Percentiles rank a stretch among this genome's conserved stretches.
Conservation (phyloP, 2,329 filamentous ascomycete genomes). For the Ophiostoma australiae region DNA sequence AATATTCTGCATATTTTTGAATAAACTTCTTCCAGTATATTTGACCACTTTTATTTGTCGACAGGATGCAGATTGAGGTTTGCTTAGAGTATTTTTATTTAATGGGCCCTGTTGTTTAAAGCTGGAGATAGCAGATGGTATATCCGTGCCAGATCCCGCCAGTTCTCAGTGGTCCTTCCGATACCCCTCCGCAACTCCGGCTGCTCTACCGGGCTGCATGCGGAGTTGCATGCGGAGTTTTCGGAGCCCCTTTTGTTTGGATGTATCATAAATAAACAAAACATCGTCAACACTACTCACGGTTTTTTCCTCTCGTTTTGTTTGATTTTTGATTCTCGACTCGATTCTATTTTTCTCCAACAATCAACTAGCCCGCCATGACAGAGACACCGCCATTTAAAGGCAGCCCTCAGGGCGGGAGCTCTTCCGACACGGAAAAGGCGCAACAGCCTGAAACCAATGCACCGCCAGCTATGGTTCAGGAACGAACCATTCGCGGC, state of each 20-base stretch:
- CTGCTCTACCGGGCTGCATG: not conserved
- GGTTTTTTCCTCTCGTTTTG: not conserved
- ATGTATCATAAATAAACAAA: not conserved
- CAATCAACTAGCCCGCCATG: not conserved
- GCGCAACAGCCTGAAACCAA: not conserved
- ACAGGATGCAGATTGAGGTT: not conserved
- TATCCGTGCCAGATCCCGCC: not conserved
- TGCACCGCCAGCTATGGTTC: not conserved
- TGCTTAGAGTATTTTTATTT: not conserved
- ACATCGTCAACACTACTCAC: not conserved
- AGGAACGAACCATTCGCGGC: not conserved
- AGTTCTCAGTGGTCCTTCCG: not conserved
- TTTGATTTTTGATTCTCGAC: not conserved
- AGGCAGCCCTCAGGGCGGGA: not conserved
- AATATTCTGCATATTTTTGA: not conserved
- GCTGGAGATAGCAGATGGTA: not conserved
- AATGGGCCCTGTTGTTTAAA: not conserved
- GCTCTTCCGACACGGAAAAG: not conserved
- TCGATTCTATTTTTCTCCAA: not conserved
- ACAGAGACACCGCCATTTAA: not conserved
- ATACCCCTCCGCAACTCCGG: conserved; percentile 2
- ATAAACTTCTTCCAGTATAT: not conserved
- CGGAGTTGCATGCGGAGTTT: conserved; percentile 6
- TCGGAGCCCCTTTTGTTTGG: not conserved
- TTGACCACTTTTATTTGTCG: not conserved